These are phyloP conservation scores for Pochonia chlamydosporia DNA, from an alignment of 2,329 filamentous ascomycete species.

Conservation along the genomic window DNA sequence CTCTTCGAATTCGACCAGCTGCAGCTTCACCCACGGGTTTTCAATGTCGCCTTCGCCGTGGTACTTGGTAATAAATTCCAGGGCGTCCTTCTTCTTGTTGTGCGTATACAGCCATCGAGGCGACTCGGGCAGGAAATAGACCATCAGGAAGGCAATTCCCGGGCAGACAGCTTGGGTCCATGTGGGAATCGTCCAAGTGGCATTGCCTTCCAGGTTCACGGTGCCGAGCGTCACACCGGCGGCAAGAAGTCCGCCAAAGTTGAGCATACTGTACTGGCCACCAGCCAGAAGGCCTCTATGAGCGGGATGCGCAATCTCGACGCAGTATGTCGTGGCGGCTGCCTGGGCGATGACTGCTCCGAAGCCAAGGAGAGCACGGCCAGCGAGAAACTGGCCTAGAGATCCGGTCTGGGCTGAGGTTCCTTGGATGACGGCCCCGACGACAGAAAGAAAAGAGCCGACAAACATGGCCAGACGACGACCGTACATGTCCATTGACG, in stretches of 20 bases:
- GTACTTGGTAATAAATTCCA: conserved; percentile 27
- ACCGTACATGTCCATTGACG: conserved; percentile 41
- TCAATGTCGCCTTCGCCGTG: conserved; percentile 37
- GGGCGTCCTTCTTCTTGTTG: conserved; percentile 22
- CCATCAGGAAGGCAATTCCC: too few relatives aligned
- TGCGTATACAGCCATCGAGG: conserved; percentile 36
- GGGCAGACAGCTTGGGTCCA: too few relatives aligned
- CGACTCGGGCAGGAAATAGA: conserved; percentile 3
- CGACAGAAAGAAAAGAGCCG: conserved; percentile 36
- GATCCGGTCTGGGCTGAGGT: conserved; percentile 27
- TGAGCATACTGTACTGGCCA: too few relatives aligned
- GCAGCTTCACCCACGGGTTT: conserved; percentile 25
- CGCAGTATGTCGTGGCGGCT: conserved; percentile 6
- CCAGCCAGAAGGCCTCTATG: too few relatives aligned
- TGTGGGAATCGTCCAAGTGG: too few relatives aligned
- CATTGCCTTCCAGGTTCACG: too few relatives aligned
- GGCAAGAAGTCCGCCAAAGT: too few relatives aligned
- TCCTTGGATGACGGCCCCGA: conserved; percentile 40
- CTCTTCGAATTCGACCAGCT: conserved; percentile 39
- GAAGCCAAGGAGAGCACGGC: conserved; percentile 56
- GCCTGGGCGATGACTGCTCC: conserved; percentile 7
- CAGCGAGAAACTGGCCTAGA: conserved; percentile 45
- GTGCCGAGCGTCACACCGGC: too few relatives aligned
- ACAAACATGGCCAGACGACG: conserved; percentile 41
- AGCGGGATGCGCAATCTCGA: not conserved